Conservation (phyloP, 2,329 filamentous ascomycete species). For the Botrytis galanthina region DNA sequence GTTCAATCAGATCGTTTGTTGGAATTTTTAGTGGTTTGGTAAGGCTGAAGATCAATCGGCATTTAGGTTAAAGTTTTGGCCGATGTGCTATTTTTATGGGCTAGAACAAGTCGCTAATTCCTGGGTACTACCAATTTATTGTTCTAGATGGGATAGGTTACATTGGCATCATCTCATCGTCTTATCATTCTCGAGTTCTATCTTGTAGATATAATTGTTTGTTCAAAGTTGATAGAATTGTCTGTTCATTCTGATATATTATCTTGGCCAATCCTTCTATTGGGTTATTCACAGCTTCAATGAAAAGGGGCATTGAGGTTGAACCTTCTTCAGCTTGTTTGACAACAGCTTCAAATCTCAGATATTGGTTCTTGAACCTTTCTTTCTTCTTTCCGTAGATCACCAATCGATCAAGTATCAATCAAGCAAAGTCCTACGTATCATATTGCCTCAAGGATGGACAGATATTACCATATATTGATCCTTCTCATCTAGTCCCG, state of each 20-base stretch:
- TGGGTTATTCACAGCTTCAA: background rate
- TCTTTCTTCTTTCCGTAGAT: background rate
- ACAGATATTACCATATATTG: background rate
- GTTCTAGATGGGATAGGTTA: background rate
- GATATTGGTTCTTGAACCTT: background rate
- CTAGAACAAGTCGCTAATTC: background rate
- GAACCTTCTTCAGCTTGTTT: background rate
- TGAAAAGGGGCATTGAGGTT: background rate
- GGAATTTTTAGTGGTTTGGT: constrained; percentile 12
- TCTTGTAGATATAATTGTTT: background rate
- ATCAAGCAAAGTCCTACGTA: background rate
- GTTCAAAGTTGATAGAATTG: background rate
- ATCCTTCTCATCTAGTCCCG: background rate
- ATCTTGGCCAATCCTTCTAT: background rate
- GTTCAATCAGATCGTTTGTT: background rate
- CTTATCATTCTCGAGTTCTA: background rate
- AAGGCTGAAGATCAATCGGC: constrained; percentile 22
- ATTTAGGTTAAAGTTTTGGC: background rate
- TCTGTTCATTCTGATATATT: background rate
- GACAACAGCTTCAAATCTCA: background rate
- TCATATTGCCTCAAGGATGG: background rate
- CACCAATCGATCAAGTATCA: background rate
- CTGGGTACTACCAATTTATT: background rate
- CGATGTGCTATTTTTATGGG: constrained; percentile 1
- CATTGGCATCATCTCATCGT: background rate